Base-by-base conservation (phyloP, 2,329 filamentous ascomycete species). In the Helotiales sp. region DNA sequence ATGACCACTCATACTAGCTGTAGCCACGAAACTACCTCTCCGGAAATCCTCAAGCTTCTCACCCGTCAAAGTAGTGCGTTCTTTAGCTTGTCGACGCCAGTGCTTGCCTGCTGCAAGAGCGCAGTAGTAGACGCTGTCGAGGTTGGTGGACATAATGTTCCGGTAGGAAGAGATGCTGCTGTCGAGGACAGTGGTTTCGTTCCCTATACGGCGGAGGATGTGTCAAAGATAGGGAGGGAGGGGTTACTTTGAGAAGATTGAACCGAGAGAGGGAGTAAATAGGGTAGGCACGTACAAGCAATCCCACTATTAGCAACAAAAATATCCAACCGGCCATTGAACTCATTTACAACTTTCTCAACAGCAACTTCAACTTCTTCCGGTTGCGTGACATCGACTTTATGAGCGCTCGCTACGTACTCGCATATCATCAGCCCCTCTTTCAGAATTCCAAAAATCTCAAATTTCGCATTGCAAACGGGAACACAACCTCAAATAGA, bases 61-160 rank as follows among this genome's bases (percentile, higher is more conserved):
- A 22, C 28, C 50, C 11, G 1, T 22, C 2, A 55, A 4, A 7
- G 50, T 55, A 1, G 26, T 55, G 28, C n/a, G 7, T 28, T 55
- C 50, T 20, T 32, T 34, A 22, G 26, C 28, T 34, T 55, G 50
- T 2, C 50, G 26, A 7, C 28, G 28, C 26, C 28, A 55, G 28
- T 55, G 50, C 28, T 55, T 55, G 6, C 50, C 50, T 34, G 50
- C 50, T 17, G 50, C 28, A 10, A 15, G 50, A 17, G 50, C 28
- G 28, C 50, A 55, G 50, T 32, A 55, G 8, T 55, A 55, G 22
- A 55, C 50, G 30, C 50, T 55, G 30, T 55, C 50, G 7, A 55
- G 50, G 13, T 55, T 55, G 8, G 50, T 55, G 28, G 50, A 20
- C 50, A 55, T 55, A 6, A 55, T 34, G 28, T 30, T 17, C 8